phyloP scores from a whole-genome alignment of 2,329 filamentous ascomycete species.

The Fusarium sp. region DNA sequence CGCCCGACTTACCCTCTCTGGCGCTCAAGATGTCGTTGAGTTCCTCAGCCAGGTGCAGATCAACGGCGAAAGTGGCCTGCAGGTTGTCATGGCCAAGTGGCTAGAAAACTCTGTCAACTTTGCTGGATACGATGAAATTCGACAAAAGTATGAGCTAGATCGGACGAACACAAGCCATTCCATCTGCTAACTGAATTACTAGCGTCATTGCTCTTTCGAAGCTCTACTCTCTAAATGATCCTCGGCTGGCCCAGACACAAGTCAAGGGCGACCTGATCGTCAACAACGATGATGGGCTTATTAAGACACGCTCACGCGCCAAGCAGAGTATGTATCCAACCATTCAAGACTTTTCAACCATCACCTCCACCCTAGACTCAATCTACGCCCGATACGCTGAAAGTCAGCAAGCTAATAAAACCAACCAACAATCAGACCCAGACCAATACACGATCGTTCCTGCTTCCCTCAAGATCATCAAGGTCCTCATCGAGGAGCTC shows the following conservation, averaged over 20 bases:
- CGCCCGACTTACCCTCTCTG: slow-evolving; percentile 84
- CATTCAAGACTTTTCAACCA: slow-evolving; percentile 25
- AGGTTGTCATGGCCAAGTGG: slow-evolving; percentile 93
- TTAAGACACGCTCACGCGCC: slow-evolving; percentile 92
- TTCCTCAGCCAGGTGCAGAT: slow-evolving; percentile 89
- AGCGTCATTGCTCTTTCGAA: slow-evolving; percentile 93
- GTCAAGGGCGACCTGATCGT: slow-evolving; percentile 94
- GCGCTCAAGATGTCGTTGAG: slow-evolving; percentile 87
- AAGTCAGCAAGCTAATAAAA: slow-evolving; percentile 40
- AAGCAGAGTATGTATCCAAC: slow-evolving; percentile 70
- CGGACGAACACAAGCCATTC: neutral
- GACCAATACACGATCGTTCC: slow-evolving; percentile 89
- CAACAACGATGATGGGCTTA: slow-evolving; percentile 74
- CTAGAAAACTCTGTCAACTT: slow-evolving; percentile 96
- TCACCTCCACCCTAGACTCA: slow-evolving; percentile 21
- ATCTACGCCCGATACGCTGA: slow-evolving; percentile 32
- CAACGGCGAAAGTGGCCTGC: slow-evolving; percentile 79
- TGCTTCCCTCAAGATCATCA: slow-evolving; percentile 92
- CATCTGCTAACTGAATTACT: slow-evolving; percentile 43
- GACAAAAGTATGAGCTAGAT: slow-evolving; percentile 77
- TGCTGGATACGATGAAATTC: slow-evolving; percentile 96
- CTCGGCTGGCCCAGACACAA: slow-evolving; percentile 77
- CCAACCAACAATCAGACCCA: slow-evolving; percentile 65
- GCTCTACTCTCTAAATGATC: slow-evolving; percentile 85
- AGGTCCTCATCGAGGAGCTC: slow-evolving; percentile 93